Evolutionary conservation across 306 rosid genomes (phyloP), one percentile per base, ranked within the genome.

Genomic region (Castanea mollissima): DNA sequence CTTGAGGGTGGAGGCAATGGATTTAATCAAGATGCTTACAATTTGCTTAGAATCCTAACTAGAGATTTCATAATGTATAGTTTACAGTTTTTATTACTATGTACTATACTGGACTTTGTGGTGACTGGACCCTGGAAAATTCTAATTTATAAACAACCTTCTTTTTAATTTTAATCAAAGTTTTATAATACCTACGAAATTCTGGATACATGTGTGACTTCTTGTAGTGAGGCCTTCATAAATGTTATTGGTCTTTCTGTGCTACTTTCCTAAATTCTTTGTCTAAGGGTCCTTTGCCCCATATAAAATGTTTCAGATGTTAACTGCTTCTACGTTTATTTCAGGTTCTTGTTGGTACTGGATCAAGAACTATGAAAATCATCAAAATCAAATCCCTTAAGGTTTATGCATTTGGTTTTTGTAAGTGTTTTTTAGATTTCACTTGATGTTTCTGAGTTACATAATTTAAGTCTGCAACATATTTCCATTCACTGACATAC

Each of bases 261-360:
- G 29, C 32, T 23, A 14, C 75, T 73, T 62, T 35, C 19, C n/a
- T 51, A 6, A 25, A 59, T 60, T 72, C 4, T 67, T 58, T 60
- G 46, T 80, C 68, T 75, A 67, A 58, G 60, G 35, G 65, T 63
- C 75, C 31, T 71, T 44, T 62, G 55, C 68, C 67, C 73, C 11
- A 38, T 49, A 21, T 56, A 75, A 73, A 57, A 13, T 69, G 62
- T 59, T 29, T 71, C 73, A 76, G 72, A 65, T 32, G 5, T 20
- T 1, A 49, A 74, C 44, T 34, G 35, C 65, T 41, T 63, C 10
- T 79, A 13, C 79, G 55, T 78, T 32, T 78, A 73, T 77, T 77
- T 77, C 97, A 93, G 99, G 85, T 96, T 64, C 94, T 96, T 71
- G 98, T 96, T 83, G 99, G 97, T 82, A 91, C 94, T 64, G 99